Evolutionary conservation across 345 rosid genomes (phyloP), one percentile per base, ranked within the genome.

Genomic region (Geranium rotundifolium): DNA sequence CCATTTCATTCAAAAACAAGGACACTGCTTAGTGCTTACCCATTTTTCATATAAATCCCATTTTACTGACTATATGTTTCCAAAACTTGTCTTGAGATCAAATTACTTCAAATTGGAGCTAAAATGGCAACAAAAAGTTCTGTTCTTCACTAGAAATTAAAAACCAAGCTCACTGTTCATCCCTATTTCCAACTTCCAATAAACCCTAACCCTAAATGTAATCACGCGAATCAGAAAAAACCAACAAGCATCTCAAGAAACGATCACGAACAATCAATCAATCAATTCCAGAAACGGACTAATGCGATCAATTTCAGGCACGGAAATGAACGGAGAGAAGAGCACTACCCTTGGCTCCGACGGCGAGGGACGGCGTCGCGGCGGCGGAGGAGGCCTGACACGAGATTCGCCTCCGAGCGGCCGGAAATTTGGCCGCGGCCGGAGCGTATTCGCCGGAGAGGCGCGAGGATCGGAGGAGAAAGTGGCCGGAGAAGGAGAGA

Each of bases 301-400:
- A 19, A 27, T 2, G 39, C 27, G 23, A 56, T 17, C 52, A 57
- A 54, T 5, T 17, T 31, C 15, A 15, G 65, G 7, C 27, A 7
- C 19, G 37, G 4, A 62, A 19, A 20, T 50, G 30, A 20, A 71
- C 4, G 15, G 27, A 4, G 57, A 60, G 2, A 31, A 2, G 1
- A 58, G 41, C 2, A 39, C 31, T 17, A 85, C 92, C 89, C 75
- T 74, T 76, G 12, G 59, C 78, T 41, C 66, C 65, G 76, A 79
- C 69, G 29, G 84, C 63, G 27, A 83, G 56, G 5, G 81, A 62
- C 68, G 87, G 69, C 16, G 91, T 73, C 27, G 27, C 27, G 19
- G 88, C 67, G 62, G 83, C 71, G 49, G 85, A 75, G 50, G 92
- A 81, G 50, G 82, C 72, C 73, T 77, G 93, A 73, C 90, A 85